phyloP scores from a whole-genome alignment of 257 asterid species.

The Scutellaria galericulata region DNA sequence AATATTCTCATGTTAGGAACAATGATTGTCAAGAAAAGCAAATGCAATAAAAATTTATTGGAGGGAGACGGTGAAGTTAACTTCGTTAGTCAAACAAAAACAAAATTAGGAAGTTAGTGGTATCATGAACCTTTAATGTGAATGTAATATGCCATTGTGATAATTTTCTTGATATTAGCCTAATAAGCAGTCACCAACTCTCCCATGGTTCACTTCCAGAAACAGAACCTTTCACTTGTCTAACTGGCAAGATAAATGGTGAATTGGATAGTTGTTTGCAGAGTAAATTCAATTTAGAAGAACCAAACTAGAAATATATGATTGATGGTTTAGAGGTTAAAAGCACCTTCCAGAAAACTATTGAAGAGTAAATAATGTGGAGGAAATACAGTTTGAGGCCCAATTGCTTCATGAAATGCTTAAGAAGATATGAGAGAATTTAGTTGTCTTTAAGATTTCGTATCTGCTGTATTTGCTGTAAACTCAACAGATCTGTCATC shows the following conservation, averaged over 20 bases:
- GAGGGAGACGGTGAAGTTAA: conserved; percentile 20
- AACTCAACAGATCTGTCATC: neutral
- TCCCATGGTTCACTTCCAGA: conserved; percentile 1
- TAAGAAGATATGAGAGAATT: neutral
- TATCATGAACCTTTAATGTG: neutral
- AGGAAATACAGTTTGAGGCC: neutral
- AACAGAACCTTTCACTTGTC: neutral
- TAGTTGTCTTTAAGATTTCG: neutral
- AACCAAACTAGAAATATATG: neutral
- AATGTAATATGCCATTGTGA: neutral
- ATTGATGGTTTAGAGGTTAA: neutral
- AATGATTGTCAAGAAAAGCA: conserved; percentile 19
- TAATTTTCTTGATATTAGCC: neutral
- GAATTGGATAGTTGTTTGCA: conserved; percentile 3
- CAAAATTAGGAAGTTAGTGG: neutral
- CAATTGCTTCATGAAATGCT: conserved; percentile 15
- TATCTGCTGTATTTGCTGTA: neutral
- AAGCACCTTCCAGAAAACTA: conserved; percentile 15
- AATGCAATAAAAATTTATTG: neutral
- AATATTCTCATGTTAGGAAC: conserved; percentile 16
- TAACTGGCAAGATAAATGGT: neutral
- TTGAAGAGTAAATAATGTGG: neutral
- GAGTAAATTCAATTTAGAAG: neutral
- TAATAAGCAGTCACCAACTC: neutral
- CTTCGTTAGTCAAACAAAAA: conserved; percentile 6